phyloP scores from a whole-genome alignment of 106 monocot species.

The Agapanthus africanus region DNA sequence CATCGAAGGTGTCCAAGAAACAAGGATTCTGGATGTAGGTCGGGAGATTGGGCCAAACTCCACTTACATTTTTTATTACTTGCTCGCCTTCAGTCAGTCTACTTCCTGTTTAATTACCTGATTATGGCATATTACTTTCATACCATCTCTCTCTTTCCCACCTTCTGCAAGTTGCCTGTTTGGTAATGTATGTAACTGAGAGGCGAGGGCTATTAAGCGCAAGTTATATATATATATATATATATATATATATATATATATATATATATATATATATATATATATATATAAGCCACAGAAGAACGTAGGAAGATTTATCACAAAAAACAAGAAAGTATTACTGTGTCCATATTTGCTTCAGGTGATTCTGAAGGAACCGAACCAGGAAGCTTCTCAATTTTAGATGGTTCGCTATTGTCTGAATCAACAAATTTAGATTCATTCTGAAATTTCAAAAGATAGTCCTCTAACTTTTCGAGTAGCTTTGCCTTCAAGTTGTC shows the following conservation, averaged over 20 bases:
- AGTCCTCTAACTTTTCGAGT: constrained; percentile 71
- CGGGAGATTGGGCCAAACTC: not conserved
- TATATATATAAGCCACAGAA: not conserved
- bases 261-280: too few species aligned
- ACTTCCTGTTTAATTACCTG: not conserved
- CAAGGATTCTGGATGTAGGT: too few species aligned
- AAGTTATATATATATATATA: too few species aligned
- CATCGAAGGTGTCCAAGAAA: too few species aligned
- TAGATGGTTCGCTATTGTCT: constrained; percentile 7
- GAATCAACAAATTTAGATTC: constrained; percentile 28
- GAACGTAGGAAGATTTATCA: not conserved
- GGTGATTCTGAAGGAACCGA: constrained; percentile 7
- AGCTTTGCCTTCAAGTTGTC: constrained; percentile 57
- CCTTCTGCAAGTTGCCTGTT: too few species aligned
- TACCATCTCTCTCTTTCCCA: too few species aligned
- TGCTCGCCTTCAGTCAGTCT: not conserved
- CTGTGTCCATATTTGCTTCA: not conserved
- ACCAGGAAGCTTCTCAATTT: constrained; percentile 4
- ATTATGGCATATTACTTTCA: too few species aligned
- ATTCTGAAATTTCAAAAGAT: constrained; percentile 39
- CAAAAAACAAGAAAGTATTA: not conserved
- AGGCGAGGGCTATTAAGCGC: too few species aligned
- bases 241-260: too few species aligned
- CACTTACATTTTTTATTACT: not conserved
- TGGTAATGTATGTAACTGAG: too few species aligned